Base-by-base conservation (phyloP, 352 stramenopile genomes). In the Phytophthora brassicae region DNA sequence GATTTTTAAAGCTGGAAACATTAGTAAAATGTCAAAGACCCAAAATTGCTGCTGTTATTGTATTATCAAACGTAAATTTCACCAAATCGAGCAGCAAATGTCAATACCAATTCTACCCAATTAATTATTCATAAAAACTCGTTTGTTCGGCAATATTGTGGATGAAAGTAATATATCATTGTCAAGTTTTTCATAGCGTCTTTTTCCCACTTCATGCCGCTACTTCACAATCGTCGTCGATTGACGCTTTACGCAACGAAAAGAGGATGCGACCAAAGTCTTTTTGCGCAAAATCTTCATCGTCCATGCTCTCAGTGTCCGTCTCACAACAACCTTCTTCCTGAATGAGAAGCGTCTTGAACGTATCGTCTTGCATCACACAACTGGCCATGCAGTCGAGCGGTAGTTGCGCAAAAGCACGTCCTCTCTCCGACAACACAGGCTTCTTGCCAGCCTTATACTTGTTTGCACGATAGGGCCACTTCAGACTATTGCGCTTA, bases 401-500 rank as follows among this genome's bases (percentile, higher is more conserved):
- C 6, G 68, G 68, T 38, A 75, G 47, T 12, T 46, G 51, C 43
- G 39, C 22, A 33, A 75, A 75, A 17, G 26, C 47, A 6, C 29
- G 19, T 4, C 24, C 56, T 12, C 42, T 56, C 1, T 41, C 17
- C 2, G 56, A 57, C 38, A 64, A 8, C 4, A 44, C 22, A 38
- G 22, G 19, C 14, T 41, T 38, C 16, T 49, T 59, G 14, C 39
- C 20, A 1, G 43, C 35, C 54, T 48, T 53, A n/a, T 48, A 48
- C 56, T 77, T 77, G 39, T 62, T 61, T 26, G 63, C 68, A 4
- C 72, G 72, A 61, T 77, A 81, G 9, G 72, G 66, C 70, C 72
- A 78, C 7, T 47, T 53, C 43, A 78, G 60, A n/a, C 51, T 48
- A 33, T 56, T 22, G 26, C 60, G 65, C 41, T 77, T 80, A 56